Evolutionary conservation across 2,329 filamentous ascomycete genomes (phyloP).

Genomic region (Stagonosporopsis tanaceti): DNA sequence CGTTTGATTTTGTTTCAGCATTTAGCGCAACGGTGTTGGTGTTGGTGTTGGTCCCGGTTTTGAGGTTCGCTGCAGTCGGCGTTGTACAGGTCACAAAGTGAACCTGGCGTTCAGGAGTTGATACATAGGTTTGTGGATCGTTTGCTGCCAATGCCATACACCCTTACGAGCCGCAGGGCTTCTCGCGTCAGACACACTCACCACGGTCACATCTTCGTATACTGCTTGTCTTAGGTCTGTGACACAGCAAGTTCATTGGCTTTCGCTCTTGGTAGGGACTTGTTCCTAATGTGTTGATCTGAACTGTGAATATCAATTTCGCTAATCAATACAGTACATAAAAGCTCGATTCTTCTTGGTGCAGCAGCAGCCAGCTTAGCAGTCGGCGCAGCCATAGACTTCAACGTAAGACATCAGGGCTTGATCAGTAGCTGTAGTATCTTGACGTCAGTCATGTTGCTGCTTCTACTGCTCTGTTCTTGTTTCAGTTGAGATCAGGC

Average conservation of each 20-base stretch:
- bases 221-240: too few species aligned
- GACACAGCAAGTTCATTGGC: not conserved
- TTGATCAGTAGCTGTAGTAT: too few species aligned
- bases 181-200: not conserved
- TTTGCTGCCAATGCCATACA: conserved; percentile 3
- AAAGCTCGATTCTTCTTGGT: too few species aligned
- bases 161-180: not conserved
- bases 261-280: not conserved
- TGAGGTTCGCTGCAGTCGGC: conserved; percentile 8
- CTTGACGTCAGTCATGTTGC: too few species aligned
- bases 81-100: conserved; percentile 6
- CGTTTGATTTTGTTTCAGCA: conserved; percentile 15
- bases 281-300: not conserved
- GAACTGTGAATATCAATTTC: too few species aligned
- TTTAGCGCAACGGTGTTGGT: conserved; percentile 22
- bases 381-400: too few species aligned
- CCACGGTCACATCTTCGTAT: not conserved
- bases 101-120: conserved; percentile 6
- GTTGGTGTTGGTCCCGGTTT: conserved; percentile 16
- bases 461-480: too few species aligned
- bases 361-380: too few species aligned
- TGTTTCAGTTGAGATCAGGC: too few species aligned
- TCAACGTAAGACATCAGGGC: too few species aligned
- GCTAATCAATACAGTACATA: too few species aligned
- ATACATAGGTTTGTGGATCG: conserved; percentile 2